Percentiles rank a stretch among this genome's conserved stretches.
These are phyloP conservation scores for Mikania micrantha DNA, from an alignment of 129 eudicot species.

Conservation along the genomic window DNA sequence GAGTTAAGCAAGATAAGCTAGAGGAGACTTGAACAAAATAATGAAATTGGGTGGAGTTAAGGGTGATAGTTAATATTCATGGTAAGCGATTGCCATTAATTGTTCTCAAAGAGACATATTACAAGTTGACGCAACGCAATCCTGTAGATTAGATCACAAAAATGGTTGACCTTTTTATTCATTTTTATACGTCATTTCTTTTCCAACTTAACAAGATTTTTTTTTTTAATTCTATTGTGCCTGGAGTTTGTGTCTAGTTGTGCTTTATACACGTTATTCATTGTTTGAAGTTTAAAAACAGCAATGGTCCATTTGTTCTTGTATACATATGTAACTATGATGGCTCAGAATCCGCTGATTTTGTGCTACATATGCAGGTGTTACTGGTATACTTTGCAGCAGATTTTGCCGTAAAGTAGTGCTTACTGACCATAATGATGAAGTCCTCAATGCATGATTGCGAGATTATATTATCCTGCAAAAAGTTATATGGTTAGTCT, in stretches of 20 bases:
- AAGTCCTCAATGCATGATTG: conserved; percentile 84
- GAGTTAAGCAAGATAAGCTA: background rate
- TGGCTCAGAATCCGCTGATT: background rate
- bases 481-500: conserved; percentile 14
- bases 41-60: background rate
- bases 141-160: background rate
- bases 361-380: conserved; percentile 39
- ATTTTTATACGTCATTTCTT: background rate
- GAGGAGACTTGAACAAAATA: background rate
- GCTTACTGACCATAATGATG: conserved; percentile 88
- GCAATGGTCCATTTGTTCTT: background rate
- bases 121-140: background rate
- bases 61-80: background rate
- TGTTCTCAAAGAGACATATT: background rate
- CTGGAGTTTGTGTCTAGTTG: background rate
- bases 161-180: background rate
- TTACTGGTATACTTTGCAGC: conserved; percentile 87
- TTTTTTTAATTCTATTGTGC: background rate
- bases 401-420: conserved; percentile 61
- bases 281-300: background rate
- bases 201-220: background rate
- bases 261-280: background rate
- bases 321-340: background rate
- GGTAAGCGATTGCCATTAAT: background rate
- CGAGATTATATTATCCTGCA: conserved; percentile 15